Percentiles rank a stretch among this genome's conserved stretches.
Conservation (phyloP, 129 eudicot genomes). For the Arctium lappa region DNA sequence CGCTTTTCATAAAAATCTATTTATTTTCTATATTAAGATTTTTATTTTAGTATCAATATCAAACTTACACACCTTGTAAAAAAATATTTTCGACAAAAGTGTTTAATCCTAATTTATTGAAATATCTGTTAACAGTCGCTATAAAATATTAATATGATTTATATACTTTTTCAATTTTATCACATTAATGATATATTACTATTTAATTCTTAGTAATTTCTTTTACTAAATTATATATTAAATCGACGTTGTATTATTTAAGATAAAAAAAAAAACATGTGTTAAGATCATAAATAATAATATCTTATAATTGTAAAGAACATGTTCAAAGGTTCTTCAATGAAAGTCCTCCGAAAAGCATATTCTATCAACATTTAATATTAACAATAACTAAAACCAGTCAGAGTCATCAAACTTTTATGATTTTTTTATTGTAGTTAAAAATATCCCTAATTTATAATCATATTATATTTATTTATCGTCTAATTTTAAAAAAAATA, state of each 20-base stretch:
- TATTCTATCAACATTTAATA: not conserved
- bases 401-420: too few species aligned
- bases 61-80: too few species aligned
- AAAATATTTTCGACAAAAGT: too few species aligned
- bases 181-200: not conserved
- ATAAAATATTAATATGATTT: too few species aligned
- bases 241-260: not conserved
- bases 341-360: not conserved
- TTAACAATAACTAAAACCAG: not conserved
- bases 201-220: not conserved
- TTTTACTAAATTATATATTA: not conserved
- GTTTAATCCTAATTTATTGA: too few species aligned
- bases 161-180: too few species aligned
- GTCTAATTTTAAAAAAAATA: not conserved
- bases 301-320: not conserved
- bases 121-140: too few species aligned
- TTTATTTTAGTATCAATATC: too few species aligned
- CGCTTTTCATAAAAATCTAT: too few species aligned
- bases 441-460: not conserved
- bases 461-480: not conserved
- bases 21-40: too few species aligned
- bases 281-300: not conserved
- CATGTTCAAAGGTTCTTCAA: not conserved
- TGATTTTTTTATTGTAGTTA: not conserved
- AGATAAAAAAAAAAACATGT: not conserved